A percentile compares a stretch with the other conserved stretches of the same genome.
phyloP scores from a whole-genome alignment of 306 rosid genomes.

The Malus fusca region DNA sequence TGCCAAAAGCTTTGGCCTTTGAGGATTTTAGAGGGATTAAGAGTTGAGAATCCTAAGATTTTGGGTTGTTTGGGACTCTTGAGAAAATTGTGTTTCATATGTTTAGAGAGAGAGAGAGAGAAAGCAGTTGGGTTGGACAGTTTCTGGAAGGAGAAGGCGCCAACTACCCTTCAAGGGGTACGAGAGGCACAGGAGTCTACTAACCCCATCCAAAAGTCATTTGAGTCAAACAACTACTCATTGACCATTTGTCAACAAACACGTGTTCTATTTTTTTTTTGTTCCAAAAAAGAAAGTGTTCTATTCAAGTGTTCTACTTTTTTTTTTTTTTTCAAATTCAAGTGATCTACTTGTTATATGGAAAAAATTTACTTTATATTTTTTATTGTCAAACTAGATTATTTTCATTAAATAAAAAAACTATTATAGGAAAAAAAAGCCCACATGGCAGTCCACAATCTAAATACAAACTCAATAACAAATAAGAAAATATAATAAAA shows the following conservation, averaged over 20 bases:
- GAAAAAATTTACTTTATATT: too few relatives aligned
- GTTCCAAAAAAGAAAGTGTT: too few relatives aligned
- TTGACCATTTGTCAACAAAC: too few relatives aligned
- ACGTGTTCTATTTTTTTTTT: too few relatives aligned
- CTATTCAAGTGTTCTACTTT: too few relatives aligned
- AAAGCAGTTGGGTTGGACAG: neutral
- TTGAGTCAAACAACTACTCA: neutral
- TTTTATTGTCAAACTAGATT: too few relatives aligned
- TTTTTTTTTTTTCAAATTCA: too few relatives aligned
- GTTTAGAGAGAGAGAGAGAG: neutral
- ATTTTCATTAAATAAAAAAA: too few relatives aligned
- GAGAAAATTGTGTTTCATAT: neutral
- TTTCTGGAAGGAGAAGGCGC: neutral
- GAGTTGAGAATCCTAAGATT: neutral
- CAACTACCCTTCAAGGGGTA: neutral
- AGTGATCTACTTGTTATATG: too few relatives aligned
- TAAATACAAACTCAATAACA: too few relatives aligned
- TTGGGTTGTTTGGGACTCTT: neutral
- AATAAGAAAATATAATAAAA: too few relatives aligned
- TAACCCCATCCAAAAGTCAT: neutral
- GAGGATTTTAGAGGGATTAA: neutral
- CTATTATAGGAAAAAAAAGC: too few relatives aligned
- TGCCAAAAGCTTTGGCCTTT: neutral
- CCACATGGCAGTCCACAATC: fast-evolving
- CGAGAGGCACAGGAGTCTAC: neutral